Base-by-base conservation (phyloP, 2,329 filamentous ascomycete genomes). In the Diaporthe sp. region DNA sequence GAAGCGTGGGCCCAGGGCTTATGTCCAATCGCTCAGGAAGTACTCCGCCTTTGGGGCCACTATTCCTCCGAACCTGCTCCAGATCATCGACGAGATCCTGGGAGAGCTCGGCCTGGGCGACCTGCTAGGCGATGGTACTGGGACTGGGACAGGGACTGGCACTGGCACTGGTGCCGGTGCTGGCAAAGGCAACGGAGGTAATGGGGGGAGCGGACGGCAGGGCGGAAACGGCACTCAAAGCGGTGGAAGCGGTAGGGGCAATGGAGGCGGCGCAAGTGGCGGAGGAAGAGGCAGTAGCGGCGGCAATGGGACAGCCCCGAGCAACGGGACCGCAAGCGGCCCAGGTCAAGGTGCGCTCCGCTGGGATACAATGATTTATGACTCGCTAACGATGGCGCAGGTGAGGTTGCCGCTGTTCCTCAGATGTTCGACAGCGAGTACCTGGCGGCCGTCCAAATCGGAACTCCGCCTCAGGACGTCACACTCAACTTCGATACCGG, bases 401-500 rank as follows among this genome's bases (percentile, higher is more conserved):
- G 84, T 51, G 85, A 86, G 75, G 85, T 84, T 3, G 75, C 83
- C 34, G 84, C 86, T 25, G 86, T 84, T 25, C 88, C 89, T 0
- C 83, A 88, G 76, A 79, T 83, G 34, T 83, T 85, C 72, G 89
- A 91, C 78, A 80, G 81, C 39, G 86, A 89, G 78, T 91, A 90
- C 76, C 83, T 91, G 60, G 87, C 86, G 44, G 90, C 91, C 0
- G 91, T 94, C 73, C 88, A 86, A 31, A 86, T 94, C 79, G 92
- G 92, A 74, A 86, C 78, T 2, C 84, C 83, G 46, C 80, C 83
- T 13, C 88, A 90, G 78, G 90, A 86, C 10, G 79, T 94, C 79
- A 88, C 90, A 78, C 85, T 94, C 78, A 90, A 93, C 82, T 91
- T 94, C 78, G 92, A 94, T 79, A 94, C 92, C 51, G 92, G 92